Conservation (phyloP, 257 asterid species). For the Linderniella brevidens region DNA sequence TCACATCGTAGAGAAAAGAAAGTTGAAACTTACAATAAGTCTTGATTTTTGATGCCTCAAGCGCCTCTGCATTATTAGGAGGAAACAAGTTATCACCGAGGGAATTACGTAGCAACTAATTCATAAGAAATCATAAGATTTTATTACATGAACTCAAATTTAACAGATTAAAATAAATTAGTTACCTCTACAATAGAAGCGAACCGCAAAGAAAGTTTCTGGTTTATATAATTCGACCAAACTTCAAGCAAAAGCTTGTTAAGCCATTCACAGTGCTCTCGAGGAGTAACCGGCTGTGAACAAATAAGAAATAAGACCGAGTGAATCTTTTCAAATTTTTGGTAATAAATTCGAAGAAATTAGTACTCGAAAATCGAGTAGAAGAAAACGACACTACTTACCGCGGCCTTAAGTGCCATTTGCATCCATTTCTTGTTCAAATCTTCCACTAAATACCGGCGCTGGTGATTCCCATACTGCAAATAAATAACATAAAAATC, state of each 20-base stretch:
- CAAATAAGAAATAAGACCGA: conserved; percentile 5
- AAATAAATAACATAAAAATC: not conserved
- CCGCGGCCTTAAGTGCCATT: conserved; percentile 49
- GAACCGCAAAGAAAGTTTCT: conserved; percentile 74
- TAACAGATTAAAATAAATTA: not conserved
- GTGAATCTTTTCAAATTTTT: not conserved
- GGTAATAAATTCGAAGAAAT: not conserved
- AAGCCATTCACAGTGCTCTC: conserved; percentile 98
- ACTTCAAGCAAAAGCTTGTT: conserved; percentile 64
- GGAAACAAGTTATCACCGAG: not conserved
- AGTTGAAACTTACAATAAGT: conserved; percentile 56
- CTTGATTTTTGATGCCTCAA: conserved; percentile 69
- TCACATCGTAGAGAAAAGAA: conserved; percentile 9
- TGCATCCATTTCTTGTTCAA: conserved; percentile 87
- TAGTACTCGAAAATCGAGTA: not conserved
- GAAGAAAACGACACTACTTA: conserved; percentile 13
- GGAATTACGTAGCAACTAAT: not conserved
- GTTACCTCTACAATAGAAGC: conserved; percentile 79
- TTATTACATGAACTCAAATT: not conserved
- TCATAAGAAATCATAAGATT: not conserved
- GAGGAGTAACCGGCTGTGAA: conserved; percentile 59
- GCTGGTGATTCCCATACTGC: conserved; percentile 73
- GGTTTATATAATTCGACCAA: conserved; percentile 65
- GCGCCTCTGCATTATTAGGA: conserved; percentile 52
- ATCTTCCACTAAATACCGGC: conserved; percentile 50